A percentile compares a stretch with the other conserved stretches of the same genome.
phyloP scores from a whole-genome alignment of 2,329 filamentous ascomycete genomes.

The Colletotrichum lini region DNA sequence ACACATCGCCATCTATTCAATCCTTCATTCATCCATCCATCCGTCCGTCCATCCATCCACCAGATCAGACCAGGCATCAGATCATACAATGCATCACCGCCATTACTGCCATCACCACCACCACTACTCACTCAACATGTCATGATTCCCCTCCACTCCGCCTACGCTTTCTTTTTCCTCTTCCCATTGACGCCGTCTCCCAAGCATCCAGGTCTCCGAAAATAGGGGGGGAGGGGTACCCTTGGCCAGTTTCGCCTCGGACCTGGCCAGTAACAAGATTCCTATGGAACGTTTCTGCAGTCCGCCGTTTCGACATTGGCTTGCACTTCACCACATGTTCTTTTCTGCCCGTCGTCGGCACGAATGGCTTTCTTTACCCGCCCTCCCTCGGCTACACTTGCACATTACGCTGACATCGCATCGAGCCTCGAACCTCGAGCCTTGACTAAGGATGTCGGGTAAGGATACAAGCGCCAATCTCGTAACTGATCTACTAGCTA shows the following conservation, averaged over 20 bases:
- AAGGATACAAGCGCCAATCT: not conserved
- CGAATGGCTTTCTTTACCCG: not conserved
- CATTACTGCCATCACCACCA: not conserved
- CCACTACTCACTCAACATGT: not conserved
- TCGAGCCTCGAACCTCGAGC: too few species aligned
- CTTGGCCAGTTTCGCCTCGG: conserved; percentile 16
- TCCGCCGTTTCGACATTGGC: conserved; percentile 11
- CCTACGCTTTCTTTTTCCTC: conserved; percentile 20
- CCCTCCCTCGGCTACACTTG: conserved; percentile 14
- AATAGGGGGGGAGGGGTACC: not conserved
- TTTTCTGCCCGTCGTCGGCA: not conserved
- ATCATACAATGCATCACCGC: not conserved
- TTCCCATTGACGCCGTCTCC: conserved; percentile 7
- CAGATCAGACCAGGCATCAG: not conserved
- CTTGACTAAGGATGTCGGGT: not conserved
- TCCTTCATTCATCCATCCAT: not conserved
- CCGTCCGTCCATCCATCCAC: not conserved
- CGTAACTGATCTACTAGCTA: not conserved
- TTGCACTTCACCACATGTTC: not conserved
- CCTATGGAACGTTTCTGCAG: not conserved
- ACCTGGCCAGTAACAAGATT: conserved; percentile 6
- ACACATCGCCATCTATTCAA: too few species aligned
- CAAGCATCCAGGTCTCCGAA: conserved; percentile 7
- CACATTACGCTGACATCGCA: not conserved
- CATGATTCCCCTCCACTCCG: conserved; percentile 12